Base-by-base conservation (phyloP, 225 moss, liverwort and hornwort species). In the Pleurozium schreberi region DNA sequence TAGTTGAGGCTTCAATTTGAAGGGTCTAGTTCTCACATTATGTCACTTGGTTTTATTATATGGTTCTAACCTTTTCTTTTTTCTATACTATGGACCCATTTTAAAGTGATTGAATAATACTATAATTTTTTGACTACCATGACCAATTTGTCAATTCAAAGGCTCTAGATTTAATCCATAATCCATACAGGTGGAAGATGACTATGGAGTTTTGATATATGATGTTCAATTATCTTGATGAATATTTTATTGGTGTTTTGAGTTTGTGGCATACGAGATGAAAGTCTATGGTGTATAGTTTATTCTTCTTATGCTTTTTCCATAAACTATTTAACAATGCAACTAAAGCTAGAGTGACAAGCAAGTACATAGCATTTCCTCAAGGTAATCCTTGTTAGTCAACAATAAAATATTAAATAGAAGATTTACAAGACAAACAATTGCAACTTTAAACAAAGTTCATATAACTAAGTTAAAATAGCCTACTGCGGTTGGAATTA, bases 41-140 rank as follows among this genome's bases (percentile, higher is more conserved):
- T 45, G 6, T 73, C 28, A 74, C 47, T 47, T 74, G 18, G 2
- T 45, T 73, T 45, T 18, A 45, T 30, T 2, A 18, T 31, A 18
- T 0, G 11, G 2, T 49, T 75, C 4, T 6, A 12, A 1, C 11
- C 10, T 11, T 75, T 12, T n/a, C n/a, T n/a, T 49, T 19, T 31
- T 10, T 4, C n/a, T 31, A 0, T 12, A 31, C 0, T 31, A 1
- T 31, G 0, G 19, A 47, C 3, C 2, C 19, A 49, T 75, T 31
- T 33, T 2, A 19, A 75, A 33, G 2, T 49, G 20, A 33, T 75
- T 28, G 16, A 45, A 10, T 18, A 30, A 9, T 43, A 28, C 15
- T 28, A 43, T 3, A 45, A 13, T 71, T 10, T 17, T 27, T 6
- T 43, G 17, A 18, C 11, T 74, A 47, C 2, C 7, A 31, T 19